These are phyloP conservation scores for Neurospora discreta DNA, from an alignment of 495 filamentous ascomycete genomes.

Conservation along the genomic window DNA sequence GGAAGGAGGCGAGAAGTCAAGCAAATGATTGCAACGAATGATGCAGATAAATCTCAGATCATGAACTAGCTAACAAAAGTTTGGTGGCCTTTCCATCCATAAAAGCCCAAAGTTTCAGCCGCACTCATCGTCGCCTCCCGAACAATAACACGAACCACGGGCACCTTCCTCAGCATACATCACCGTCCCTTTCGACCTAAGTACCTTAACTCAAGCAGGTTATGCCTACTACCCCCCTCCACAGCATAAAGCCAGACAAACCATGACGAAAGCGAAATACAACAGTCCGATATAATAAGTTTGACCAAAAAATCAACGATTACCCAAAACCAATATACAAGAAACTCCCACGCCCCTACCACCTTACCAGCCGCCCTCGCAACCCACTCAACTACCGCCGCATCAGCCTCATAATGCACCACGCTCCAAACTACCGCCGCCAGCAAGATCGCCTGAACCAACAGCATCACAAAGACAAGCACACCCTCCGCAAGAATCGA, in stretches of 20 bases:
- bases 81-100: not conserved
- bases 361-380: not conserved
- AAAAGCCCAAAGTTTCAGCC: not conserved
- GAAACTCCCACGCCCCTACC: not conserved
- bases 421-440: not conserved
- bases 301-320: not conserved
- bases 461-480: accelerated
- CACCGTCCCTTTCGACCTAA: not conserved
- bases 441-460: not conserved
- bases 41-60: not conserved
- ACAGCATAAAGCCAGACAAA: not conserved
- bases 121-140: not conserved
- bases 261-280: not conserved
- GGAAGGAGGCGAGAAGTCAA: not conserved
- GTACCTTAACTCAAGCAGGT: not conserved
- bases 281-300: not conserved
- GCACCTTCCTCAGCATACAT: not conserved
- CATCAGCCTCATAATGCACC: not conserved
- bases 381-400: not conserved
- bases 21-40: not conserved
- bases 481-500: not conserved
- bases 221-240: not conserved
- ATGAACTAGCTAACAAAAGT: not conserved
- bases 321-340: not conserved
- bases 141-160: not conserved